Evolutionary conservation across 2,329 filamentous ascomycete species (phyloP), one percentile per base, ranked within the genome.

Genomic region (Talaromyces sp.): DNA sequence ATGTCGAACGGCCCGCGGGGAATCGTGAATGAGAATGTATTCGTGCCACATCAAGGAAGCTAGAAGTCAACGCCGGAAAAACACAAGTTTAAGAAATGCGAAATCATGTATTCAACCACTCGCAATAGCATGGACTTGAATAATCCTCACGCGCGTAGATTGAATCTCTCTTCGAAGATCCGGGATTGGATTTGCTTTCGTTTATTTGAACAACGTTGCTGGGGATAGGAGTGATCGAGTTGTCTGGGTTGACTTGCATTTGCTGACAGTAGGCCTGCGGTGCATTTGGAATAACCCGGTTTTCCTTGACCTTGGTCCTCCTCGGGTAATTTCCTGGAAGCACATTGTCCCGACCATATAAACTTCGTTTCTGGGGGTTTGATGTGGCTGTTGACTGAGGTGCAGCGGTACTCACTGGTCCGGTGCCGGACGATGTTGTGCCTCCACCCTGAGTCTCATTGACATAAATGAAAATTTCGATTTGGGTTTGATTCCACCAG

Each of bases 391-490:
- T 69, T 26, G 67, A 38, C 46, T 67, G 63, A 19, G 65, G 21
- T 56, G 61, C 50, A 24, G 43, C 59, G 50, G 64, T 62, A 14
- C 21, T 21, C 12, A 24, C 21, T 19, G 59, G 52, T 29, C 53
- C 26, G 38, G 31, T 29, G 14, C 24, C 24, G 2, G 63, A 48
- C 17, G 68, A 58, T n/a, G 66, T 68, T 21, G 66, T 58, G 52
- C 65, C 62, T 24, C 67, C 68, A 27, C 66, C 65, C 14, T 80
- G 76, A 54, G 83, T 76, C 69, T 84, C 72, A 58, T 83, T 80
- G 57, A 85, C 77, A 67, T 88, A 90, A 53, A 90, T 80, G 71
- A 88, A 89, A 41, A 84, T 83, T 70, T 89, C 87, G 55, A 89
- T 78, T 57, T 85, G 79, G 0, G 87, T 89, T 14, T 79, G 76